Evolutionary conservation across 2,329 filamentous ascomycete species (phyloP).

Genomic region (Teratosphaeriaceae sp.): DNA sequence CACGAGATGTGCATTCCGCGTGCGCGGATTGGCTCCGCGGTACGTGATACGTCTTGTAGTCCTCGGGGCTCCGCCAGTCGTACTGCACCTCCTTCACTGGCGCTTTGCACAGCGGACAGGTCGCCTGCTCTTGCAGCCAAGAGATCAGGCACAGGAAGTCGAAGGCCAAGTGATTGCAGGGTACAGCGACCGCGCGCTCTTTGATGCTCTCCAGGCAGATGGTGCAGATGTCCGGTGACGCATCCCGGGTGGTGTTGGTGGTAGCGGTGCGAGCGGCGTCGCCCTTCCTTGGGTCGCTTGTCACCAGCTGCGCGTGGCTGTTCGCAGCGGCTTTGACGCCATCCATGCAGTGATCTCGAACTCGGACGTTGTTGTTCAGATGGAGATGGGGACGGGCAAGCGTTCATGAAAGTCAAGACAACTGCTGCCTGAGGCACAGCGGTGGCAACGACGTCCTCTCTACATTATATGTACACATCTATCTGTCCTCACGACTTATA

Average conservation of each 20-base stretch:
- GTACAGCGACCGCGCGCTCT: slow-evolving; percentile 63
- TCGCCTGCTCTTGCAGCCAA: slow-evolving; percentile 68
- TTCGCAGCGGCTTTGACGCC: slow-evolving; percentile 1
- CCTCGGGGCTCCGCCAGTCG: slow-evolving; percentile 47
- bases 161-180: slow-evolving; percentile 74
- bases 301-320: slow-evolving; percentile 6
- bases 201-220: slow-evolving; percentile 77
- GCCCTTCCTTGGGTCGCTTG: slow-evolving; percentile 20
- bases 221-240: slow-evolving; percentile 56
- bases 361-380: no score
- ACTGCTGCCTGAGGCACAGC: no score
- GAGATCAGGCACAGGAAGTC: slow-evolving; percentile 78
- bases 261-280: slow-evolving; percentile 11
- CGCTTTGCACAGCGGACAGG: slow-evolving; percentile 69
- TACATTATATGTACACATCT: no score
- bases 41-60: slow-evolving; percentile 55
- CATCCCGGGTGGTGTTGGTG: slow-evolving; percentile 7
- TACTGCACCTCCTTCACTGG: slow-evolving; percentile 58
- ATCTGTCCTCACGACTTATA: slow-evolving; percentile 38
- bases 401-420: no score
- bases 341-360: no score
- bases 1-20: neutral
- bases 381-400: no score
- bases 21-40: slow-evolving; percentile 15
- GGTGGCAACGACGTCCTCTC: no score